Evolutionary conservation across 768 basidiomycete genomes (phyloP).

Genomic region (Coprinellus micaceus): DNA sequence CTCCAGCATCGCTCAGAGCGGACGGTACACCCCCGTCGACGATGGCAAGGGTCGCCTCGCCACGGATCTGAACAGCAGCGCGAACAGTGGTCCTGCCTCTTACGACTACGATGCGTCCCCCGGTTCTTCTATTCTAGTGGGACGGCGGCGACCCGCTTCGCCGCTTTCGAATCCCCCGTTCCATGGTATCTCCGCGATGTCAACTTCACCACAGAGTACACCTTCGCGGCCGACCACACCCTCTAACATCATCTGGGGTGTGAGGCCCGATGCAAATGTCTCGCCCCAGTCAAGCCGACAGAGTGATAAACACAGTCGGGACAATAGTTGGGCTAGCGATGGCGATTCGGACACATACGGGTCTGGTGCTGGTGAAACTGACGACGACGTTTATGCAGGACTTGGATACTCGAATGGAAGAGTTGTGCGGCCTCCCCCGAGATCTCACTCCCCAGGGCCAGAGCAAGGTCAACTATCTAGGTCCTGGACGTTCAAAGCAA

Average conservation of each 20-base stretch:
- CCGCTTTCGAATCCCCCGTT: constrained; percentile 47
- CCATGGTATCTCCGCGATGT: not conserved
- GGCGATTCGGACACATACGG: constrained; percentile 14
- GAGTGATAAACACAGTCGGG: constrained; percentile 44
- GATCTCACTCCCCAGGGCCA: constrained; percentile 4
- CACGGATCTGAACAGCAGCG: constrained; percentile 12
- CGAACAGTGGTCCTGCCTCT: not conserved
- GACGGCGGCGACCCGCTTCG: constrained; percentile 64
- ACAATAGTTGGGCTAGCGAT: constrained; percentile 57
- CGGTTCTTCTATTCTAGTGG: constrained; percentile 49
- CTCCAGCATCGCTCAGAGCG: constrained; percentile 37
- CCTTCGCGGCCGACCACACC: constrained; percentile 61
- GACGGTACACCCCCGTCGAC: constrained; percentile 62
- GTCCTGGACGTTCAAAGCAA: constrained; percentile 3
- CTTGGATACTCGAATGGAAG: not conserved
- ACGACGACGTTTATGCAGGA: not conserved
- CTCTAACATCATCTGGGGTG: constrained; percentile 73
- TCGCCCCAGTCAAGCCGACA: constrained; percentile 5
- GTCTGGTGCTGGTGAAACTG: constrained; percentile 4
- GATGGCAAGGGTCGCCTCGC: constrained; percentile 31
- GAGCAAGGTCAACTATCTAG: constrained; percentile 1
- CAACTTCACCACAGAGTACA: not conserved
- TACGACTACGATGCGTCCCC: constrained; percentile 41
- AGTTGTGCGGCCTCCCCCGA: not conserved
- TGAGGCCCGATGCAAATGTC: constrained; percentile 20